Evolutionary conservation across 208 protist genomes (phyloP), one percentile per base, ranked within the genome.

Genomic region (Trypanosoma platydactyli): DNA sequence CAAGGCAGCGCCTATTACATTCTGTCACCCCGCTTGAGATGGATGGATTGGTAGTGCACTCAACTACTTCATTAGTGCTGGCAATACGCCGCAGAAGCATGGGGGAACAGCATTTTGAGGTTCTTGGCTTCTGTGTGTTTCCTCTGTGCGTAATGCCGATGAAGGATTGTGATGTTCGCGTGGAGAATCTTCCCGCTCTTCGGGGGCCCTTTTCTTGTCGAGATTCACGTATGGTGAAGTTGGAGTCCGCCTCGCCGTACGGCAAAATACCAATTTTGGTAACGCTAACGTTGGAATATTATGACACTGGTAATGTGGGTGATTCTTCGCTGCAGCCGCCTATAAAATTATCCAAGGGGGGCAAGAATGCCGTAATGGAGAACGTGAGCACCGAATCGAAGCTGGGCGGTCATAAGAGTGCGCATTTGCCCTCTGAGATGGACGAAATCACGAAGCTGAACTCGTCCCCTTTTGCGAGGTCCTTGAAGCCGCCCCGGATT

Each of bases 111-210:
- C 27, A 53, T 12, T 87, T 84, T 66, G 63, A 79, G 22, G 87
- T 95, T 11, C 54, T 92, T 38, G 90, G 90, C 55, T 94, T 92
- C 76, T 88, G 85, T 53, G 90, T 95, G 50, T 82, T 95, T 63
- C 90, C 90, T 24, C 76, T 95, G 24, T 95, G 87, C 70, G 79
- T 95, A 64, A 83, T 95, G 84, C 86, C 87, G 40, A 87, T 95
- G 86, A 72, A 88, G 59, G 79, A 95, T 64, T 74, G 85, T 42
- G 86, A 93, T 64, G 66, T 95, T 1, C 87, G 79, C 22, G 83
- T 94, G 11, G 87, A 94, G 71, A 84, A 94, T 63, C 64, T 95
- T 30, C 90, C 90, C 0, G 81, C 86, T 7, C 68, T 95, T 58
- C 80, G 81, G 0, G 90, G 90, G 1, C 90, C 90, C 35, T 95